Evolutionary conservation across 176 grass and related monocot species (phyloP), one percentile per base, ranked within the genome.

Genomic region (Musa troglodytarum): DNA sequence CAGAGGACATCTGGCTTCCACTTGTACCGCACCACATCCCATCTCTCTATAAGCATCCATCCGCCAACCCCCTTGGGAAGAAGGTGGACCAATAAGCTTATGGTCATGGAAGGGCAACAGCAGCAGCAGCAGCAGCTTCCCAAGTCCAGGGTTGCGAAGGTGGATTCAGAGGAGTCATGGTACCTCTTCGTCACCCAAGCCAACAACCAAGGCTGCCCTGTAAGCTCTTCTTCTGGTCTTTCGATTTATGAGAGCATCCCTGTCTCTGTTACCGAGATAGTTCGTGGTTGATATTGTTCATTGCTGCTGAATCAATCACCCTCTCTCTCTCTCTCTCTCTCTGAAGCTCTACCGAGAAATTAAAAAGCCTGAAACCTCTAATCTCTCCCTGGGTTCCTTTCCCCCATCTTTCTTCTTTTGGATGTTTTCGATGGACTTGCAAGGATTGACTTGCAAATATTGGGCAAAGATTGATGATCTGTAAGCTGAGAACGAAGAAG

Each of bases 111-210:
- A 68, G 74, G 54, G 65, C 83, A 86, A 71, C 78, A 75, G 76
- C 29, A 34, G 1, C 26, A 28, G 29, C 29, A 4, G 75, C 78
- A 77, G 76, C 83, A 79, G 73, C 56, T 63, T 17, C 54, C 28
- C 43, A 91, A 83, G 63, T 90, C 76, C 55, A 86, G 82, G 75
- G 75, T 77, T 77, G 58, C 28, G 75, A 77, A 65, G 89, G 95
- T 94, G 78, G 86, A 94, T 65, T 91, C 83, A 74, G 78, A 87
- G 66, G 86, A 82, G 50, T 79, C 78, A 21, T 99, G 95, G 95
- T 78, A 87, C 16, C 82, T 87, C 80, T 86, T 89, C 78, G 81
- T 77, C 58, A 26, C 63, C 68, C 88, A 94, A 91, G 86, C 90
- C 76, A 85, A 79, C 80, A 84, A 84, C 49, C 59, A 53, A 52